Percentiles rank a stretch among this genome's conserved stretches.
Conservation (phyloP, 805 yeast species). For the Myxozyma sirexii region DNA sequence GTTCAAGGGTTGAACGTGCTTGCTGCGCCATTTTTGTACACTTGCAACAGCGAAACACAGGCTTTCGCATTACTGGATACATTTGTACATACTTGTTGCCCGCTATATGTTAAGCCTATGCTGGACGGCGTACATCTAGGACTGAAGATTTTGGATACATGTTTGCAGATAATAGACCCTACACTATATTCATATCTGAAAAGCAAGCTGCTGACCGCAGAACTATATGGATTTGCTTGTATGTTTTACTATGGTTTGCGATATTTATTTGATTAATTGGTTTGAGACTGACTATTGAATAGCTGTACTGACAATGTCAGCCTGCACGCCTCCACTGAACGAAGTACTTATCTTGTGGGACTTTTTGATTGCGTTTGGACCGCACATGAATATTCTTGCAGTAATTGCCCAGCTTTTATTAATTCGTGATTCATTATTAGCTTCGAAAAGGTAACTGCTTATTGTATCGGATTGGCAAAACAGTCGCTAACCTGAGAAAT, state of each 20-base stretch:
- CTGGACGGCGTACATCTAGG: conserved; percentile 84
- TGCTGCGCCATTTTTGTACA: conserved; percentile 78
- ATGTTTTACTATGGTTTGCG: conserved; percentile 15
- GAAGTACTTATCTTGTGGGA: conserved; percentile 86
- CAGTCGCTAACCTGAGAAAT: neutral
- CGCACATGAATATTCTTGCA: conserved; percentile 81
- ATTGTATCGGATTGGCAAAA: conserved; percentile 26
- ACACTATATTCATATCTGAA: conserved; percentile 61
- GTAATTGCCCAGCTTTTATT: conserved; percentile 80
- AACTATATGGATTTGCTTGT: conserved; percentile 73
- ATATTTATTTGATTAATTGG: too few species aligned
- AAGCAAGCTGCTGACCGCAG: conserved; percentile 73
- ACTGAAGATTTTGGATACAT: conserved; percentile 66
- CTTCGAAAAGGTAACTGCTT: conserved; percentile 45
- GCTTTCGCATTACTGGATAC: conserved; percentile 73
- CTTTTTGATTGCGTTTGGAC: conserved; percentile 85
- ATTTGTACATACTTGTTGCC: conserved; percentile 65
- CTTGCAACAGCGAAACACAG: conserved; percentile 79
- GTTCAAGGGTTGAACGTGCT: conserved; percentile 94
- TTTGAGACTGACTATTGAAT: neutral
- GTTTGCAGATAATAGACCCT: conserved; percentile 72
- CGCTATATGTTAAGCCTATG: conserved; percentile 75
- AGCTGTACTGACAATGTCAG: conserved; percentile 77
- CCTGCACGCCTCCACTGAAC: conserved; percentile 82
- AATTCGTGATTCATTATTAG: conserved; percentile 64